phyloP scores from a whole-genome alignment of 1,284 basidiomycete species.

The Apiotrichum mycotoxinovorans region DNA sequence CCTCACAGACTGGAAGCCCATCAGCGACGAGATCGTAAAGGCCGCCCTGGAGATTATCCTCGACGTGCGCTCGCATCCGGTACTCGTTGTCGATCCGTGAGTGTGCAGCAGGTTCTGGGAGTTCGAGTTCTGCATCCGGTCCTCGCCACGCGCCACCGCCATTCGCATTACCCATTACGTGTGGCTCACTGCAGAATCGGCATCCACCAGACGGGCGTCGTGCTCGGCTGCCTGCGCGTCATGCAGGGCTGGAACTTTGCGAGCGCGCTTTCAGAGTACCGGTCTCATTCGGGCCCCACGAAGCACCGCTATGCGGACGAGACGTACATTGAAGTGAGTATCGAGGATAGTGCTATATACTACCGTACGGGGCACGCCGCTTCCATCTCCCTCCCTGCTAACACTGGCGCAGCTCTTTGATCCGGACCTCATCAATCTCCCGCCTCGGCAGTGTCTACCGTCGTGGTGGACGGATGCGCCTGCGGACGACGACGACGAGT shows the following conservation, averaged over 20 bases:
- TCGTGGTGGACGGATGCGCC: constrained; percentile 29
- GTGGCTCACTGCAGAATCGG: constrained; percentile 45
- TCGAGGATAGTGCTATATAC: too few species aligned
- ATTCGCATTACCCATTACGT: too few species aligned
- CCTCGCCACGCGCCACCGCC: too few species aligned
- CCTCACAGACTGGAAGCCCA: constrained; percentile 43
- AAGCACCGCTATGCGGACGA: constrained; percentile 49
- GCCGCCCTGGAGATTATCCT: constrained; percentile 43
- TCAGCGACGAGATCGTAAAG: constrained; percentile 46
- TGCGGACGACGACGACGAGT: constrained; percentile 16
- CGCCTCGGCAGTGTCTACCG: constrained; percentile 31
- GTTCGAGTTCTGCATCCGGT: too few species aligned
- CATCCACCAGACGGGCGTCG: constrained; percentile 47
- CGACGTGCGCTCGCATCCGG: constrained; percentile 36
- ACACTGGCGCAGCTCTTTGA: constrained; percentile 42
- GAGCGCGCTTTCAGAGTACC: constrained; percentile 44
- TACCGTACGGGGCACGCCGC: too few species aligned
- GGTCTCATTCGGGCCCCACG: constrained; percentile 42
- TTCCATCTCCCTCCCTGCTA: too few species aligned
- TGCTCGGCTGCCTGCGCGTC: constrained; percentile 41
- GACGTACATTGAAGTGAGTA: constrained; percentile 47
- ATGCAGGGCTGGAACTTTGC: constrained; percentile 51
- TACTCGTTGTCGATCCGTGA: constrained; percentile 47
- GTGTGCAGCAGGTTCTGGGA: too few species aligned
- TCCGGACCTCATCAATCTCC: constrained; percentile 45